Evolutionary conservation across 768 basidiomycete species (phyloP), one percentile per base, ranked within the genome.

Genomic region (Cystobasidiopsis lactophilus): DNA sequence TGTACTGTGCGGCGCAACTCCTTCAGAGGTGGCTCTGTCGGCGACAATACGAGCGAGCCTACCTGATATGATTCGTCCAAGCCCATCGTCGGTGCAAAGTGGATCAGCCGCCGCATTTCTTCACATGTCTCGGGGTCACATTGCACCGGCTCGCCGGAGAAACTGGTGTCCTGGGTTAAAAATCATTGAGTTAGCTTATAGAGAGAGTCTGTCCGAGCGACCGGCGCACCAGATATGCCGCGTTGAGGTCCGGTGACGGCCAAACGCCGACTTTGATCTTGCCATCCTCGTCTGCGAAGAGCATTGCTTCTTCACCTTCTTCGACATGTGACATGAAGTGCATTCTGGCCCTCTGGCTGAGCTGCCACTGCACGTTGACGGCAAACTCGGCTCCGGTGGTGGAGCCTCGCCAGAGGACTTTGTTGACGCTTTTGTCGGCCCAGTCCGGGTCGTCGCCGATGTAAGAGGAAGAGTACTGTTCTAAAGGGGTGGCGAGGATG

Each of bases 401-500:
- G 2, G 88, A 85, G 11, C 93, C 93, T 41, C 93, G 71, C 85
- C 91, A 98, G 66, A 89, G 89, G 39, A 96, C 63, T 51, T 57
- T 75, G 62, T 75, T 76, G 64, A 85, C 75, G n/a, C 70, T 68
- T 69, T 96, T 96, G 55, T 79, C 69, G 51, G 83, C 80, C 91
- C 91, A 98, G 1, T 82, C 70, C 61, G 95, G 89, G 78, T 85
- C 81, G 50, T 77, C 71, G 59, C 95, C 91, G 2, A 81, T 74
- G 5, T 77, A 78, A 58, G 79, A 77, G 57, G 80, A 69, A 54
- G 79, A 74, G 61, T 84, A 85, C 66, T 98, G 96, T 65, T 98
- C 96, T 66, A 96, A 88, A 56, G 84, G 88, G 0, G 93, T 91
- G 56, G 96, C 86, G 53, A 82, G 73, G 59, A 98, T 83, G 63